A percentile compares a stretch with the other conserved stretches of the same genome.
Evolutionary conservation across 2,329 filamentous ascomycete genomes (phyloP).

Genomic region (Xylariales sp.): DNA sequence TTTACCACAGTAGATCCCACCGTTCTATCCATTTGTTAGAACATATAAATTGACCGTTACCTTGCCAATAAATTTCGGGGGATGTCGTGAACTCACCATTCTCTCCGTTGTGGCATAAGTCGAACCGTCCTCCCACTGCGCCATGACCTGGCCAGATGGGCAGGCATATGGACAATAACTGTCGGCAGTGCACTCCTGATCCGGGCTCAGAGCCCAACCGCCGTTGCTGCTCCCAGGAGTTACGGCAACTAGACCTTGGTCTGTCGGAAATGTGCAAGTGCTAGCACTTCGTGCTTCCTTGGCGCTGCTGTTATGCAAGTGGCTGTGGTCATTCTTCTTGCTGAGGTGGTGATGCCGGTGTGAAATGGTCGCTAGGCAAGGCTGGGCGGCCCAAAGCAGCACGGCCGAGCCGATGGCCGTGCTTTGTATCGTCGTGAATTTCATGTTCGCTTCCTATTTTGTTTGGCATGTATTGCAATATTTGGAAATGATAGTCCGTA

Average conservation of each 20-base stretch:
- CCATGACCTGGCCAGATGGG: slow-evolving; percentile 69
- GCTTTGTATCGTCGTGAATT: slow-evolving; percentile 44
- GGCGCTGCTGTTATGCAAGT: slow-evolving; percentile 22
- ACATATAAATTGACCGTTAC: no score
- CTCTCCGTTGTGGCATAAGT: slow-evolving; percentile 70
- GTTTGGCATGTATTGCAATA: no score
- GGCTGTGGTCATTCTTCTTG: slow-evolving; percentile 29
- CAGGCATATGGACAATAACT: slow-evolving; percentile 75
- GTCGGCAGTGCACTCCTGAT: slow-evolving; percentile 63
- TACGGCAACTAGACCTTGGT: slow-evolving; percentile 63
- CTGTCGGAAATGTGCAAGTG: slow-evolving; percentile 61
- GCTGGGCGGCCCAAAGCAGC: slow-evolving; percentile 39
- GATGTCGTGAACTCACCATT: slow-evolving; percentile 21
- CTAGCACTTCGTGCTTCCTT: slow-evolving; percentile 25
- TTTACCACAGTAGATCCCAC: slow-evolving; percentile 68
- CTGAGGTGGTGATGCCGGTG: slow-evolving; percentile 30
- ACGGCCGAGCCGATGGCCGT: slow-evolving; percentile 45
- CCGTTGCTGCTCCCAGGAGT: slow-evolving; percentile 62
- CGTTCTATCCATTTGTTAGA: no score
- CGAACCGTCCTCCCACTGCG: slow-evolving; percentile 72
- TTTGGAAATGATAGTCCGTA: no score
- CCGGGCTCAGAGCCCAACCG: slow-evolving; percentile 77
- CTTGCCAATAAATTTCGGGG: slow-evolving; percentile 9
- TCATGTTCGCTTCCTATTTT: no score
- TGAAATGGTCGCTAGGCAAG: slow-evolving; percentile 28